Evolutionary conservation across 2,329 filamentous ascomycete species (phyloP).

Genomic region (Lachnellula arida): DNA sequence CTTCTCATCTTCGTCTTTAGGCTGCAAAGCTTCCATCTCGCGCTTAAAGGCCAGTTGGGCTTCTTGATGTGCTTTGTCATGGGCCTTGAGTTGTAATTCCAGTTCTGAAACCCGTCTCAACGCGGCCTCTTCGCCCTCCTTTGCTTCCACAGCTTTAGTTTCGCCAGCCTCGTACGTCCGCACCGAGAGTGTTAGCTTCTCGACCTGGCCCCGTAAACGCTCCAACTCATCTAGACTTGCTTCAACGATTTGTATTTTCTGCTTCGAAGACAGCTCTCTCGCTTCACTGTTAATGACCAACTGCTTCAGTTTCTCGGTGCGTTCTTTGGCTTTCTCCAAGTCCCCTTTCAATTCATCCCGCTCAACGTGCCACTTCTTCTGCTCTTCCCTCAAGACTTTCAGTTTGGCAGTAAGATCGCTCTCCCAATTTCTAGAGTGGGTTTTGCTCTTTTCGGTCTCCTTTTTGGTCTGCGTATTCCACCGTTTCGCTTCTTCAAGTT

Average conservation of each 20-base stretch:
- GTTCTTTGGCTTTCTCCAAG: slow-evolving; percentile 51
- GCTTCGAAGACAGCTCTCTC: slow-evolving; percentile 58
- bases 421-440: slow-evolving; percentile 74
- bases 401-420: slow-evolving; percentile 64
- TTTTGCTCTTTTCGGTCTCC: slow-evolving; percentile 67
- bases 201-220: slow-evolving; percentile 53
- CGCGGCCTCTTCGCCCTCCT: slow-evolving; percentile 54
- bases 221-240: slow-evolving; percentile 57
- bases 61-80: slow-evolving; percentile 44
- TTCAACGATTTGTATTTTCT: slow-evolving; percentile 60
- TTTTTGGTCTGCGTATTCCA: slow-evolving; percentile 65
- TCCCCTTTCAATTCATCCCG: slow-evolving; percentile 53
- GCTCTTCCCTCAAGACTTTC: slow-evolving; percentile 62
- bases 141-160: slow-evolving; percentile 51
- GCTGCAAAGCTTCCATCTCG: slow-evolving; percentile 43
- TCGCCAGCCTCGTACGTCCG: slow-evolving; percentile 61
- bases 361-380: slow-evolving; percentile 58
- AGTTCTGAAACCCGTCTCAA: slow-evolving; percentile 55
- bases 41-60: slow-evolving; percentile 40
- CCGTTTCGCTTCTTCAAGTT: slow-evolving; percentile 68
- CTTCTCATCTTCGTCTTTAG: slow-evolving; percentile 13
- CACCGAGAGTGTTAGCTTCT: slow-evolving; percentile 55
- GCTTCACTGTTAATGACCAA: slow-evolving; percentile 66
- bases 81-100: slow-evolving; percentile 50
- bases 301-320: slow-evolving; percentile 60